Conservation (phyloP, 805 yeast species). For the Starmerella etchellsii region DNA sequence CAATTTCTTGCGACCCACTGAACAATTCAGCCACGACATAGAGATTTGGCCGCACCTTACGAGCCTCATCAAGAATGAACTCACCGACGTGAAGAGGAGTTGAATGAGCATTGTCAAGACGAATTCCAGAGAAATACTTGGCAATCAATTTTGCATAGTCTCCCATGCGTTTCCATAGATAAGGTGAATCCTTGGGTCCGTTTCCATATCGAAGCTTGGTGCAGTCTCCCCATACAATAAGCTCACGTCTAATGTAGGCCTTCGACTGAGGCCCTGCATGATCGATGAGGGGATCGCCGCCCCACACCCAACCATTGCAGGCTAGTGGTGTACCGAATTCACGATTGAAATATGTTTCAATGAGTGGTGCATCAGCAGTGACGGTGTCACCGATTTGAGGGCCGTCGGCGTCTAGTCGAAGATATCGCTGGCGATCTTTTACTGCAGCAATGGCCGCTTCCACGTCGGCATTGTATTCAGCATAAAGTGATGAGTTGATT, state of each 20-base stretch:
- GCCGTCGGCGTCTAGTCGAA: constrained; percentile 68
- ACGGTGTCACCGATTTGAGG: constrained; percentile 59
- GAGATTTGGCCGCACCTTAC: constrained; percentile 68
- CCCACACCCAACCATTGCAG: constrained; percentile 98
- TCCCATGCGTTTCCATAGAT: constrained; percentile 78
- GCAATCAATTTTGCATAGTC: constrained; percentile 65
- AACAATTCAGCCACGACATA: constrained; percentile 92
- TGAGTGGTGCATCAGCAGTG: constrained; percentile 44
- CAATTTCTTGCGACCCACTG: constrained; percentile 84
- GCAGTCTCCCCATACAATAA: constrained; percentile 96
- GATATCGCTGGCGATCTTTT: constrained; percentile 59
- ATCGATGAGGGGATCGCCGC: constrained; percentile 84
- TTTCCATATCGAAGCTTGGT: constrained; percentile 80
- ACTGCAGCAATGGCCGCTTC: constrained; percentile 54
- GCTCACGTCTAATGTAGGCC: constrained; percentile 81
- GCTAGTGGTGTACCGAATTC: constrained; percentile 42
- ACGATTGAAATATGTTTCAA: constrained; percentile 81
- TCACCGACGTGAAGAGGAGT: constrained; percentile 95
- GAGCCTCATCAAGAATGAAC: constrained; percentile 72
- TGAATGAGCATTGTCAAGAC: constrained; percentile 92
- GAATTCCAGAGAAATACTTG: constrained; percentile 63
- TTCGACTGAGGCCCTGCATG: constrained; percentile 72
- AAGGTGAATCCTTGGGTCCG: constrained; percentile 70
- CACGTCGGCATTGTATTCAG: constrained; percentile 61
- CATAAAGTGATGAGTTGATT: constrained; percentile 60